Percentiles rank a stretch among this genome's conserved stretches.
Evolutionary conservation across 345 rosid species (phyloP).

Genomic region (Toxicodendron radicans): DNA sequence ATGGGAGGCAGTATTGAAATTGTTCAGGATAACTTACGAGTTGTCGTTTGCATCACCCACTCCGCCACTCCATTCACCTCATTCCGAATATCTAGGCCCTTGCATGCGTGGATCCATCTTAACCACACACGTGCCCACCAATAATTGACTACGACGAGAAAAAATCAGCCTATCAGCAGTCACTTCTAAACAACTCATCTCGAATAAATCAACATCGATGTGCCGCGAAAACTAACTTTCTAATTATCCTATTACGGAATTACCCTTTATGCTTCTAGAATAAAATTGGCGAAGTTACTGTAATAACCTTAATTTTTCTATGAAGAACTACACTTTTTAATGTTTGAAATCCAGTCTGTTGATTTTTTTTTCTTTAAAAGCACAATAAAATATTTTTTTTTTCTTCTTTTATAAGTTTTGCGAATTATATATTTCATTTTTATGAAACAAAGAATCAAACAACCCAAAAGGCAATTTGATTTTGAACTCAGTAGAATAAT

Average conservation of each 20-base stretch:
- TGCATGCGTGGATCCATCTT: slow-evolving; percentile 13
- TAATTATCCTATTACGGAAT: not conserved
- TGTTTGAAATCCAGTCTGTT: too few relatives aligned
- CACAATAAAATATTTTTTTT: too few relatives aligned
- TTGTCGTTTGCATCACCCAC: not conserved
- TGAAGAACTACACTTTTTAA: too few relatives aligned
- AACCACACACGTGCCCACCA: slow-evolving; percentile 25
- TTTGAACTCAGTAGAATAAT: too few relatives aligned
- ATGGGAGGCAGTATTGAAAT: not conserved
- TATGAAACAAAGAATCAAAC: too few relatives aligned
- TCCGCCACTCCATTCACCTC: not conserved
- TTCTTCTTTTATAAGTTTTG: too few relatives aligned
- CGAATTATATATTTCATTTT: too few relatives aligned
- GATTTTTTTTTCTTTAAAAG: too few relatives aligned
- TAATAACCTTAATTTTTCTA: too few relatives aligned
- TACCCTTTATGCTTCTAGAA: slow-evolving; percentile 13
- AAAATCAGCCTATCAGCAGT: slow-evolving; percentile 20
- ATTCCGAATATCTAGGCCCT: not conserved
- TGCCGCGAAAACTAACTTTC: slow-evolving; percentile 19
- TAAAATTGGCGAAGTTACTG: too few relatives aligned
- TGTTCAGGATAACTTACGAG: too few relatives aligned
- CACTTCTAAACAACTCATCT: slow-evolving; percentile 8
- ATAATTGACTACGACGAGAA: not conserved
- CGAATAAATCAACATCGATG: slow-evolving; percentile 19
- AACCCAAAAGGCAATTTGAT: too few relatives aligned